These are phyloP conservation scores for Colletotrichum phormii DNA, from an alignment of 2,329 filamentous ascomycete species.

Conservation along the genomic window DNA sequence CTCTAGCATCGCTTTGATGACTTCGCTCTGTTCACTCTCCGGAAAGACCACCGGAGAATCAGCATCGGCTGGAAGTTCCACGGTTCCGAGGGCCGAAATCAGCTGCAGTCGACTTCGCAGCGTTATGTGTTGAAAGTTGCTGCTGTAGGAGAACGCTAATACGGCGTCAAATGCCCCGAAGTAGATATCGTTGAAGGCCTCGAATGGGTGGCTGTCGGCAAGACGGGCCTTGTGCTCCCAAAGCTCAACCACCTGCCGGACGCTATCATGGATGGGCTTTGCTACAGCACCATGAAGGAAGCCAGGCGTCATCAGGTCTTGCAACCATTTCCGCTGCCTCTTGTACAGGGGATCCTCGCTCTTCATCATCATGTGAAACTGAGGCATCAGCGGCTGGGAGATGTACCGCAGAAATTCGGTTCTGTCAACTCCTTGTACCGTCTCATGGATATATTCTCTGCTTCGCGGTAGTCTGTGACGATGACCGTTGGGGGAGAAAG, in stretches of 20 bases:
- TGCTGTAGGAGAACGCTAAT: constrained; percentile 44
- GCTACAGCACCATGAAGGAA: constrained; percentile 48
- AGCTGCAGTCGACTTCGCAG: not conserved
- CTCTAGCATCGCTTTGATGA: too few relatives aligned
- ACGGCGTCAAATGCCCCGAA: constrained; percentile 46
- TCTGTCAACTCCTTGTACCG: constrained; percentile 55
- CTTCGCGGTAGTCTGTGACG: constrained; percentile 48
- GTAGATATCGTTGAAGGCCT: constrained; percentile 43
- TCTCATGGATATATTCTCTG: constrained; percentile 56
- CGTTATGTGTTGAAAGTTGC: not conserved
- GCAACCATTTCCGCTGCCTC: constrained; percentile 47
- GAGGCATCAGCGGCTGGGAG: constrained; percentile 47
- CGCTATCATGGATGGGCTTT: constrained; percentile 46
- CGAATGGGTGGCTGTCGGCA: constrained; percentile 45
- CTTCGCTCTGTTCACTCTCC: too few relatives aligned
- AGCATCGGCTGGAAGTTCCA: not conserved
- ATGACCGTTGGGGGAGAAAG: constrained; percentile 55
- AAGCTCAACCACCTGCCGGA: constrained; percentile 45
- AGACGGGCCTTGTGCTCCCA: constrained; percentile 47
- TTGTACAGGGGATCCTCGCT: constrained; percentile 44
- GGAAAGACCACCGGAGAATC: too few relatives aligned
- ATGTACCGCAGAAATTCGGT: constrained; percentile 40
- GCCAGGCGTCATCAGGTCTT: constrained; percentile 50
- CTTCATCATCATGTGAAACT: constrained; percentile 47
- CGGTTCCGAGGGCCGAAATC: not conserved